These are phyloP conservation scores for Setomelanomma holmii DNA, from an alignment of 2,329 filamentous ascomycete genomes.

Conservation along the genomic window DNA sequence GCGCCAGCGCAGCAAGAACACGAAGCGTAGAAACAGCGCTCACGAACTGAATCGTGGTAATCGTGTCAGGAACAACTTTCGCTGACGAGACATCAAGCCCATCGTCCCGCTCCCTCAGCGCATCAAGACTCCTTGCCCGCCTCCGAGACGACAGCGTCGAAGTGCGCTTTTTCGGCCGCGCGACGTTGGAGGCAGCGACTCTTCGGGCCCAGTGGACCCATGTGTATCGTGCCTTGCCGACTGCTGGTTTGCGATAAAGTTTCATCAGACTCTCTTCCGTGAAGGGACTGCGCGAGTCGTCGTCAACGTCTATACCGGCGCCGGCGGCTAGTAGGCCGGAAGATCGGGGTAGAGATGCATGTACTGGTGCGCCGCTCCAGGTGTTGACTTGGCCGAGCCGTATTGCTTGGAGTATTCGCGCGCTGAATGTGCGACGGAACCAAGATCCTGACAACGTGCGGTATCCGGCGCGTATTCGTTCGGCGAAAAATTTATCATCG, in stretches of 20 bases:
- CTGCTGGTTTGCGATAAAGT: slow-evolving; percentile 41
- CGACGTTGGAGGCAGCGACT: slow-evolving; percentile 23
- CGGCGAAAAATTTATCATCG: slow-evolving; percentile 36
- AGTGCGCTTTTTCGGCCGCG: not conserved
- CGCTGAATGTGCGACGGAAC: slow-evolving; percentile 27
- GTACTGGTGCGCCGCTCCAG: slow-evolving; percentile 24
- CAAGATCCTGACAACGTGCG: slow-evolving; percentile 28
- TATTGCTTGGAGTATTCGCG: slow-evolving; percentile 26
- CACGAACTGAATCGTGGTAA: slow-evolving; percentile 36
- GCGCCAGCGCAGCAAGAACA: slow-evolving; percentile 18
- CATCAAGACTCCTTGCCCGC: slow-evolving; percentile 7
- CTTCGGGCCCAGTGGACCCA: slow-evolving; percentile 55
- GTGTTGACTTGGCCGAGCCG: slow-evolving; percentile 19
- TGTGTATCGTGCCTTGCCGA: slow-evolving; percentile 48
- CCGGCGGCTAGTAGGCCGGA: slow-evolving; percentile 21
- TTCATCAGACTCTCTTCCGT: slow-evolving; percentile 50
- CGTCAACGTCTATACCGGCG: slow-evolving; percentile 10
- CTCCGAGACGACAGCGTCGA: slow-evolving; percentile 1
- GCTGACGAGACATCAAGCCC: too few species aligned
- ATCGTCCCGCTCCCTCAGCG: not conserved
- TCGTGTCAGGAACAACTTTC: slow-evolving; percentile 2
- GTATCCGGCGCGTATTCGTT: slow-evolving; percentile 22
- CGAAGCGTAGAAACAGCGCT: slow-evolving; percentile 25
- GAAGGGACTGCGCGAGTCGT: slow-evolving; percentile 30
- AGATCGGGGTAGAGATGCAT: not conserved